Base-by-base conservation (phyloP, 805 yeast genomes). In the Yarrowia sp. region DNA sequence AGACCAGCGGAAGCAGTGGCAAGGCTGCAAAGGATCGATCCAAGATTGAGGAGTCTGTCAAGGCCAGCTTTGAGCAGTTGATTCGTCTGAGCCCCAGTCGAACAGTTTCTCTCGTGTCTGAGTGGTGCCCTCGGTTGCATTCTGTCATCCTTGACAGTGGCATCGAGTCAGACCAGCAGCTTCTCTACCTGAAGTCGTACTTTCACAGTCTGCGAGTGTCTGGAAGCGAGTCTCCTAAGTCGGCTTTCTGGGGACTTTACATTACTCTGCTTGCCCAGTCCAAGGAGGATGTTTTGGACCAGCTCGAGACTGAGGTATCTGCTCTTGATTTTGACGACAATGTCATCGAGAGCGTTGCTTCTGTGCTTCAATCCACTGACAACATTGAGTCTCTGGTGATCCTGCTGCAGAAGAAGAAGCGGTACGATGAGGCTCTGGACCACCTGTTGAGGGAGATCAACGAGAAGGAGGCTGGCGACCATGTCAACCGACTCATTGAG, bases 61-160 rank as follows among this genome's bases (percentile, higher is more conserved):
- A 10, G 27, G 7, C 16, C 24, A 33, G 24, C 24, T 51, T 51
- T 16, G n/a, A 27, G 32, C 58, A 51, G 32, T 32, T 51, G 9
- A 51, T 51, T 10, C 42, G 58, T 6, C 42, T 51, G n/a, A 51
- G 58, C 8, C 58, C 58, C 4, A 33, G 32, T 8, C 31, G 58
- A 24, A 51, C 58, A 2, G 58, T 51, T 4, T 61, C 56, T 3
- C 62, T 79, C 5, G 69, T 84, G 10, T 68, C 75, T 13, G 67
- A 66, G 14, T 71, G 75, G 65, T 68, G 73, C 53, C 81, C 82
- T 0, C 63, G 66, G 1, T 63, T 83, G 35, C 83, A 82, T 66
- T 49, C 63, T 1, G 71, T 74, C 53, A 71, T 78, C 1, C 66
- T 82, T 33, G 62, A 67, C 10, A 64, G 74, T 1, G 68, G 68